These are phyloP conservation scores for Postia placenta DNA, from an alignment of 768 basidiomycete species.

Conservation along the genomic window DNA sequence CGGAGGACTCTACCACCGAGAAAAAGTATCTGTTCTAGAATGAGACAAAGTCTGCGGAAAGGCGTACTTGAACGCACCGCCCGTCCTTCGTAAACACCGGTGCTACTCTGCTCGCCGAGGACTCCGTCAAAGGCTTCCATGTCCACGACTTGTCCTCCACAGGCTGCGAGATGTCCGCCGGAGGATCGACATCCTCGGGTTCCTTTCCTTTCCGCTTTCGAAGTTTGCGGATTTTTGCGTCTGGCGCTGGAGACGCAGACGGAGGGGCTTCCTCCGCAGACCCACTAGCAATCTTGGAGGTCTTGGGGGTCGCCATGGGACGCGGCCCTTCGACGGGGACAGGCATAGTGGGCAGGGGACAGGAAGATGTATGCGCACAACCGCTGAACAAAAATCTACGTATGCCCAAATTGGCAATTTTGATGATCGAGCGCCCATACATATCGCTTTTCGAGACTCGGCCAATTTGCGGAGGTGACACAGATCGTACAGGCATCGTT, in stretches of 20 bases:
- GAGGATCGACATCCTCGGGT: conserved; percentile 14
- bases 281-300: conserved; percentile 34
- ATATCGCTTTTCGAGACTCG: too few species aligned
- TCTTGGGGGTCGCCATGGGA: conserved; percentile 27
- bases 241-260: conserved; percentile 12
- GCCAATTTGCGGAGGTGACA: too few species aligned
- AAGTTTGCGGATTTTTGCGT: conserved; percentile 22
- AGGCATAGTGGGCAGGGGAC: conserved; percentile 18
- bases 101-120: conserved; percentile 53
- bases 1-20: conserved; percentile 69
- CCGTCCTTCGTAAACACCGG: conserved; percentile 87
- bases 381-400: conserved; percentile 7
- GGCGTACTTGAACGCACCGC: conserved; percentile 42
- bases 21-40: conserved; percentile 72
- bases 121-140: conserved; percentile 70
- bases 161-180: conserved; percentile 10
- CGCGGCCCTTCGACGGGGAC: conserved; percentile 22
- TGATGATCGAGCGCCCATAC: too few species aligned
- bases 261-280: conserved; percentile 31
- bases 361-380: too few species aligned
- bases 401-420: conserved; percentile 19
- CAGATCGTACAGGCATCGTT: not conserved
- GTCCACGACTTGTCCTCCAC: conserved; percentile 37
- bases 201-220: conserved; percentile 35
- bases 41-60: conserved; percentile 7